A percentile compares a stretch with the other conserved stretches of the same genome.
These are phyloP conservation scores for Stephania japonica DNA, from an alignment of 164 flowering plant genomes.

Conservation along the genomic window DNA sequence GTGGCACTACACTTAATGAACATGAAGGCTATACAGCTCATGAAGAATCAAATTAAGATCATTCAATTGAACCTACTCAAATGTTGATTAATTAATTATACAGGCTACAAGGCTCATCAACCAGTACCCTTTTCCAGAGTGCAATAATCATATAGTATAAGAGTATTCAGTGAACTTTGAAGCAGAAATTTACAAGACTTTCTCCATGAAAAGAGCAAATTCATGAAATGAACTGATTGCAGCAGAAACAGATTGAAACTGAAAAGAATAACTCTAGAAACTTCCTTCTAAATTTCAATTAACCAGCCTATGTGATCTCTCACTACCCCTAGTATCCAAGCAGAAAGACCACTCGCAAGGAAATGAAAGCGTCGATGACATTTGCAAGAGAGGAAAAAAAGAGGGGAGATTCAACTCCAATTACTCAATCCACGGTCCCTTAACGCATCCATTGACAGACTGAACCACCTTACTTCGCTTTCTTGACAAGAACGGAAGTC, in stretches of 20 bases:
- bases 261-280: not conserved
- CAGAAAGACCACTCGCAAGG: not conserved
- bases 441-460: not conserved
- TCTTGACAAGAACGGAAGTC: constrained; percentile 54
- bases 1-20: too few relatives aligned
- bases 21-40: too few relatives aligned
- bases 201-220: not conserved
- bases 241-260: not conserved
- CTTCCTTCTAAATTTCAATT: not conserved
- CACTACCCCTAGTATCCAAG: not conserved
- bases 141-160: not conserved
- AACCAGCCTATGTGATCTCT: not conserved
- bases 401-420: not conserved
- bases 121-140: not conserved
- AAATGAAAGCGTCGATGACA: not conserved
- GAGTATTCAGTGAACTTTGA: not conserved
- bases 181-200: not conserved
- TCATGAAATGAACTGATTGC: not conserved
- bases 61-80: too few relatives aligned
- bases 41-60: too few relatives aligned
- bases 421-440: not conserved
- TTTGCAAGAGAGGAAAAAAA: not conserved
- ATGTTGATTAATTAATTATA: too few relatives aligned
- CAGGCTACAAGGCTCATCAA: not conserved
- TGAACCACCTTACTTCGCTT: constrained; percentile 37